Base-by-base conservation (phyloP, 2,329 filamentous ascomycete species). In the Pseudodiploospora longispora region DNA sequence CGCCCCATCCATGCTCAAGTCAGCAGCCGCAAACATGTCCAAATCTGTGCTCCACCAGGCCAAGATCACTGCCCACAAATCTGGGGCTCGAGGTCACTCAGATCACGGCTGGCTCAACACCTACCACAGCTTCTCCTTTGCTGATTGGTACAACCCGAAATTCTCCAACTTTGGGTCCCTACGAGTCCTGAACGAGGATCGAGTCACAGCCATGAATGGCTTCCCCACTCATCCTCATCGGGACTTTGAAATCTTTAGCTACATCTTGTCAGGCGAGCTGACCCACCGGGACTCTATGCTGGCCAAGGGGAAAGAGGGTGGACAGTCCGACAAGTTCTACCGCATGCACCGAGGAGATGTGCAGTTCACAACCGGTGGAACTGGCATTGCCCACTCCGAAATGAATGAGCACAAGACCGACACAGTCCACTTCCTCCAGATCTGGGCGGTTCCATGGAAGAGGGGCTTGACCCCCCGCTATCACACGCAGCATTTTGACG, bases 351-450 rank as follows among this genome's bases (percentile, higher is more conserved):
- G 87, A 33, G 87, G 87, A 9, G 87, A 94, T 61, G 85, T 95
- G 37, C 88, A 95, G 59, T 95, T 94, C 64, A 95, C 88, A 7
- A 89, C 83, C 10, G 88, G 86, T n/a, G 88, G 88, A 43, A 88
- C 80, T 5, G 81, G 81, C 55, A 78, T 95, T 55, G 78, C 87
- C 2, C 87, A 95, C 63, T 85, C 80, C 6, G 88, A 95, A 66
- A 80, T 83, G 66, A 93, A 91, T 64, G 82, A 93, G 65, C 81
- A 87, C 60, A 61, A 68, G 42, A 66, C 74, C 10, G 78, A 86
- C 37, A 79, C 83, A 27, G 84, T 87, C 9, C 87, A 94, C 60
- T 94, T 94, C 59, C 68, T 95, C 31, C 88, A 95, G 65, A 94
- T 95, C 55, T 95, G 87, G 88, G 87, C 83, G 1, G 70, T 87